Evolutionary conservation across 495 filamentous ascomycete species (phyloP), one percentile per base, ranked within the genome.

Genomic region (Apiosordaria backusii): DNA sequence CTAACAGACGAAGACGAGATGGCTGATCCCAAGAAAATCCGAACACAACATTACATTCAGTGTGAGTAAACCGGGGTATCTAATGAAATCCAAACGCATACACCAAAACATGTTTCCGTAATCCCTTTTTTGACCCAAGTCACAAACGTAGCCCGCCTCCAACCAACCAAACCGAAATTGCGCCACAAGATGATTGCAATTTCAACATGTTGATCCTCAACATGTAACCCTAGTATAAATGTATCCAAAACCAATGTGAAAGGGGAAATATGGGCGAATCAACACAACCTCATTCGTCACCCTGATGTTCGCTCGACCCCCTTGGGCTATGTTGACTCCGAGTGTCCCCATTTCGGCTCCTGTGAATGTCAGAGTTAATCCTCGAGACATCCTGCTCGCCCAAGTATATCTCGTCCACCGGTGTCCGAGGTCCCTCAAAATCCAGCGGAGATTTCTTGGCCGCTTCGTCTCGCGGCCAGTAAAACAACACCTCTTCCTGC

Each of bases 401-500:
- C 4, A 68, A 29, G 13, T 60, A 65, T 9, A 68, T 57, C 53
- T 70, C 63, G 24, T 72, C 68, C 10, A 21, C 25, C 13, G 70
- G 58, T 25, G 73, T 75, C 50, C 55, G 22, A n/a, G 67, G 66
- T 4, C 73, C 71, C 10, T 71, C 67, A 24, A 76, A 72, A 23
- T 65, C 58, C 19, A 60, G 27, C 1, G 74, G 59, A 3, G 67
- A 66, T 29, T 62, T 58, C 45, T 70, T 73, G 19, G 73, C 71
- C 24, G 76, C 70, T 13, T 74, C 74, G 61, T 83, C 81, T 57
- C 68, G 68, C 61, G 74, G 76, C 81, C 81, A 83, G 45, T 72
- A 69, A 50, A 72, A 73, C 52, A 83, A 70, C 5, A 83, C 81
- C 55, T 83, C 78, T 55, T 77, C 71, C 66, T 83, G 79, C 81